Percentiles rank a stretch among this genome's conserved stretches.
Conservation (phyloP, 257 asterid species). For the Pogostemon cablin region DNA sequence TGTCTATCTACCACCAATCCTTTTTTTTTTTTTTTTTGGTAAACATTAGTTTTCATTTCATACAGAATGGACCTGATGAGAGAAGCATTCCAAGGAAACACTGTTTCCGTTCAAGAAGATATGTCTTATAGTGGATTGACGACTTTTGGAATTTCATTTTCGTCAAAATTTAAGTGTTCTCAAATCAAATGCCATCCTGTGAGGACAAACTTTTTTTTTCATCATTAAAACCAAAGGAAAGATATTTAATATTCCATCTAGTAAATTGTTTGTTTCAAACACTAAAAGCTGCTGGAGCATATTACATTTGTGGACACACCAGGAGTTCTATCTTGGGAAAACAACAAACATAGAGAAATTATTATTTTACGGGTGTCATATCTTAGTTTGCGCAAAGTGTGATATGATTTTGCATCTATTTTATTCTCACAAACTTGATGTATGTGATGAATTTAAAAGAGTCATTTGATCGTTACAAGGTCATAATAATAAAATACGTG, state of each 20-base stretch:
- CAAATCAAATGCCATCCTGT: slow-evolving; percentile 87
- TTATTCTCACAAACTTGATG: slow-evolving; percentile 97
- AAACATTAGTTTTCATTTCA: slow-evolving; percentile 19
- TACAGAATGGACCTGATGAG: slow-evolving; percentile 91
- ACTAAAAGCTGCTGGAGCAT: slow-evolving; percentile 83
- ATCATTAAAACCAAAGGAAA: background rate
- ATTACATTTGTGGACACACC: slow-evolving; percentile 95
- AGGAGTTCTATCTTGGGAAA: slow-evolving; percentile 96
- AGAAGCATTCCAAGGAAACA: slow-evolving; percentile 95
- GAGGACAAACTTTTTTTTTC: slow-evolving; percentile 42
- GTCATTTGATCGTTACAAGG: slow-evolving; percentile 91
- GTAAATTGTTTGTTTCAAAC: slow-evolving; percentile 31
- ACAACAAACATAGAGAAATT: slow-evolving; percentile 96
- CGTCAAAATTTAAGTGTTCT: slow-evolving; percentile 94
- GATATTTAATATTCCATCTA: slow-evolving; percentile 2
- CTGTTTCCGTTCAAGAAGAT: slow-evolving; percentile 94
- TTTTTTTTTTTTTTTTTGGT: slow-evolving; percentile 3
- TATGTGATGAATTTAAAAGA: slow-evolving; percentile 93
- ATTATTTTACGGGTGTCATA: slow-evolving; percentile 94
- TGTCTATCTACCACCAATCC: background rate
- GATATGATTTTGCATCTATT: slow-evolving; percentile 87
- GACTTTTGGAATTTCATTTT: slow-evolving; percentile 83
- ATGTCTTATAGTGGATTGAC: slow-evolving; percentile 94
- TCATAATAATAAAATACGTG: slow-evolving; percentile 94
- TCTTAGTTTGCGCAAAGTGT: slow-evolving; percentile 94